These are phyloP conservation scores for Fomitiporia mediterranea DNA, from an alignment of 1,284 basidiomycete species.

Conservation along the genomic window DNA sequence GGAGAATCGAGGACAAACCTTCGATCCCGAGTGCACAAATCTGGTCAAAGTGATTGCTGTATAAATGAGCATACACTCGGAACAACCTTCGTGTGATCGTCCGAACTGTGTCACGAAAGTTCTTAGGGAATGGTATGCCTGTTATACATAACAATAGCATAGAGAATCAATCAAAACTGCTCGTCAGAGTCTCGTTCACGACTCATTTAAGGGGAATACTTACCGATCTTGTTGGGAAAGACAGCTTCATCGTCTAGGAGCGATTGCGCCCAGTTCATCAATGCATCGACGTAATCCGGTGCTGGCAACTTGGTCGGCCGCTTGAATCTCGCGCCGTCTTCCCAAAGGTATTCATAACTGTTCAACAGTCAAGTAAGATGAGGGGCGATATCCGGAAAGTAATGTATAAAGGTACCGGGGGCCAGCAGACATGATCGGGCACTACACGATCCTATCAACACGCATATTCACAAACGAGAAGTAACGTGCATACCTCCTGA, in stretches of 20 bases:
- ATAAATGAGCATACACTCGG: slow-evolving; percentile 97
- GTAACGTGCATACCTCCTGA: slow-evolving; percentile 60
- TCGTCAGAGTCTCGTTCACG: background rate
- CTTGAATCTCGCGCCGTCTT: slow-evolving; percentile 89
- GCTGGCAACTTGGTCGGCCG: slow-evolving; percentile 92
- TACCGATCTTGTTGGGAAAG: slow-evolving; percentile 95
- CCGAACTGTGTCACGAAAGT: slow-evolving; percentile 88
- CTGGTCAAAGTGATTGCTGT: slow-evolving; percentile 99
- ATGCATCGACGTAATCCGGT: slow-evolving; percentile 94
- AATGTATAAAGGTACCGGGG: slow-evolving; percentile 65
- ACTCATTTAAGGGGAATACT: slow-evolving; percentile 16
- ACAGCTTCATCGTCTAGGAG: slow-evolving; percentile 89
- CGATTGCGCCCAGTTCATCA: slow-evolving; percentile 98
- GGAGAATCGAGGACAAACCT: slow-evolving; percentile 49
- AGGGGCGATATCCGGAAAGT: background rate
- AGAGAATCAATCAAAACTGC: background rate
- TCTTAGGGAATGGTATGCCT: slow-evolving; percentile 91
- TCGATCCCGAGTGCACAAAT: slow-evolving; percentile 98
- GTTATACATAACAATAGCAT: background rate
- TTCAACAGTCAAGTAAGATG: slow-evolving; percentile 1
- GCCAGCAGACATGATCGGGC: slow-evolving; percentile 98
- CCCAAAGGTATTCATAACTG: slow-evolving; percentile 98
- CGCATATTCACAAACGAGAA: slow-evolving; percentile 6
- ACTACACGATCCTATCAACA: slow-evolving; percentile 43
- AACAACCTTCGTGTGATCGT: slow-evolving; percentile 92